Evolutionary conservation across 768 basidiomycete species (phyloP).

Genomic region (Boletellus ananas): DNA sequence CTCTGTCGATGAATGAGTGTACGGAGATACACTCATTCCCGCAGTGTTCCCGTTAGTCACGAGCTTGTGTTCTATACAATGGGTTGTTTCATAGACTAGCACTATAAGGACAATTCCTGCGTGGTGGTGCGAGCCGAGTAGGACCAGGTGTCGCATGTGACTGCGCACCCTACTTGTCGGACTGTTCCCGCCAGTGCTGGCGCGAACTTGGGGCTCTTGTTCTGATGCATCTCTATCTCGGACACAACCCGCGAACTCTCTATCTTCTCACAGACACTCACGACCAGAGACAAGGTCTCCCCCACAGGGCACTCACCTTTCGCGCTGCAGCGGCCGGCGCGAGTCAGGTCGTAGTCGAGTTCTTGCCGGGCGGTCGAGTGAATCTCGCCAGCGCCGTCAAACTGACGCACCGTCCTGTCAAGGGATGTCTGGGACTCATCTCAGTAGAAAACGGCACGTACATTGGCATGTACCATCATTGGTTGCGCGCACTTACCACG

Average conservation of each 20-base stretch:
- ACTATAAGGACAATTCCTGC: background rate
- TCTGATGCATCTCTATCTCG: conserved; percentile 72
- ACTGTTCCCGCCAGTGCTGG: no score
- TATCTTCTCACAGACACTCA: conserved; percentile 70
- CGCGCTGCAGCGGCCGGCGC: conserved; percentile 52
- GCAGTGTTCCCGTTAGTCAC: background rate
- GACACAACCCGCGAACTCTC: conserved; percentile 62
- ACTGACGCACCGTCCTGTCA: conserved; percentile 67
- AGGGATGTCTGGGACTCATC: conserved; percentile 83
- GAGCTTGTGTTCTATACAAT: conserved; percentile 2
- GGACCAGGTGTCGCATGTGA: no score
- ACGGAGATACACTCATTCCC: background rate
- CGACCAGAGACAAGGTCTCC: conserved; percentile 59
- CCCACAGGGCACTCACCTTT: conserved; percentile 65
- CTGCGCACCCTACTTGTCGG: no score
- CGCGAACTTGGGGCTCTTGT: background rate
- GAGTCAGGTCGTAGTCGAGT: conserved; percentile 80
- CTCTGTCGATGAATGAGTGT: conserved; percentile 13
- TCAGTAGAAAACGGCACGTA: conserved; percentile 63
- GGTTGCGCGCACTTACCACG: conserved; percentile 3
- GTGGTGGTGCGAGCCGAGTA: no score
- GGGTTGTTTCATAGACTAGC: background rate
- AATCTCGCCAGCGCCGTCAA: conserved; percentile 61
- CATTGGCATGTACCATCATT: background rate
- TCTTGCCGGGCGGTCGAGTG: conserved; percentile 69